Conservation (phyloP, 2,329 filamentous ascomycete genomes). For the Fonsecaea pedrosoi region DNA sequence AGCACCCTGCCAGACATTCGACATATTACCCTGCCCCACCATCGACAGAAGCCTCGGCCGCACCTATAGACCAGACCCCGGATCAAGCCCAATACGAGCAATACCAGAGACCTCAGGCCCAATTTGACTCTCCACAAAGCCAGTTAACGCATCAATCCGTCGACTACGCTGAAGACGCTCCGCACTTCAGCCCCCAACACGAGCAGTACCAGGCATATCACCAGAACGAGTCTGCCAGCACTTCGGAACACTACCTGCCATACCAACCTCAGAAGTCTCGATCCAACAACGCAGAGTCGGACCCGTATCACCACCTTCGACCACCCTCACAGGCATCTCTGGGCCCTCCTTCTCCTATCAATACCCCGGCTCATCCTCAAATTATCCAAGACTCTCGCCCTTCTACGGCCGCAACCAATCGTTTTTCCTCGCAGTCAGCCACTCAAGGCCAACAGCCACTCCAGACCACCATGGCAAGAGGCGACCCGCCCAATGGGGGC, state of each 20-base stretch:
- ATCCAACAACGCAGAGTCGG: slow-evolving; percentile 29
- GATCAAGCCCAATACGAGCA: slow-evolving; percentile 28
- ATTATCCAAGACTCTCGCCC: slow-evolving; percentile 35
- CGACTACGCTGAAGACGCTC: slow-evolving; percentile 39
- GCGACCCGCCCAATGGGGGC: slow-evolving; percentile 30
- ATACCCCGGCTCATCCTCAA: slow-evolving; percentile 31
- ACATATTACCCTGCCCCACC: slow-evolving; percentile 25
- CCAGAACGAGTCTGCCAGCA: slow-evolving; percentile 43
- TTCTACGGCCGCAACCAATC: slow-evolving; percentile 32
- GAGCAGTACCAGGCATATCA: slow-evolving; percentile 38
- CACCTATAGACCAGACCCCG: slow-evolving; percentile 16
- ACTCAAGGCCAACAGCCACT: slow-evolving; percentile 31
- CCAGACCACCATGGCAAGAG: slow-evolving; percentile 29
- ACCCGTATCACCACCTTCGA: slow-evolving; percentile 41
- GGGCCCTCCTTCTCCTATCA: slow-evolving; percentile 46
- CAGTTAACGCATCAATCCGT: slow-evolving; percentile 33
- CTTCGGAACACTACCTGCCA: slow-evolving; percentile 48
- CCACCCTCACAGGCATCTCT: slow-evolving; percentile 48
- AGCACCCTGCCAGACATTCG: slow-evolving; percentile 30
- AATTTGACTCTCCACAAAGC: slow-evolving; percentile 34
- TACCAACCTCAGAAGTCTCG: slow-evolving; percentile 29
- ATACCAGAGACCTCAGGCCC: slow-evolving; percentile 28
- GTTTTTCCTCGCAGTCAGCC: slow-evolving; percentile 37
- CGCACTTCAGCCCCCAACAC: slow-evolving; percentile 32
- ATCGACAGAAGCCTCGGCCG: slow-evolving; percentile 6